Conservation (phyloP, 805 yeast genomes). For the Nakazawaea molendinolei region DNA sequence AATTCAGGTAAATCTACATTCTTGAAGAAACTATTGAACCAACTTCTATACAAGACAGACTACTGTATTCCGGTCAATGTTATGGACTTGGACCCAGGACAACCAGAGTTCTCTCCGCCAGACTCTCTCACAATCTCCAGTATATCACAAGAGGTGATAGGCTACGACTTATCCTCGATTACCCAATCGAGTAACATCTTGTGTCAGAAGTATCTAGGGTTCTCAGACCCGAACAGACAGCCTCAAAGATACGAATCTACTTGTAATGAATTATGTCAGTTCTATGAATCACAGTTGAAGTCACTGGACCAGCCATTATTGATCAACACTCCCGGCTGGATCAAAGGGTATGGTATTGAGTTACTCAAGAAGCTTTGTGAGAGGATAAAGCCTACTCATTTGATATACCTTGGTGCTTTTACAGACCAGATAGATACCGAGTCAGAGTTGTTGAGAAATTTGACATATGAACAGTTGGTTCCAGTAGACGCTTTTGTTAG, state of each 20-base stretch:
- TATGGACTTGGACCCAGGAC: slow-evolving; percentile 86
- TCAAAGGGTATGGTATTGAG: slow-evolving; percentile 77
- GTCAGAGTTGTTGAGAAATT: slow-evolving; percentile 23
- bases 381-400: slow-evolving; percentile 43
- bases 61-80: slow-evolving; percentile 32
- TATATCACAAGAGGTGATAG: slow-evolving; percentile 28
- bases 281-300: slow-evolving; percentile 19
- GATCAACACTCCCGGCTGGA: slow-evolving; percentile 87
- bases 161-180: slow-evolving; percentile 24
- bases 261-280: slow-evolving; percentile 23
- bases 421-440: slow-evolving; percentile 25
- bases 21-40: slow-evolving; percentile 46
- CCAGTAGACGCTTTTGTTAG: slow-evolving; percentile 29
- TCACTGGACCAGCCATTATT: slow-evolving; percentile 35
- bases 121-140: slow-evolving; percentile 56
- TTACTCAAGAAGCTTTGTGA: slow-evolving; percentile 44
- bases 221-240: slow-evolving; percentile 57
- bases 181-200: slow-evolving; percentile 15
- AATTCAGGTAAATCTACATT: slow-evolving; percentile 82
- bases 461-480: slow-evolving; percentile 18
- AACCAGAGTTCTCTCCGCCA: slow-evolving; percentile 70
- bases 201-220: slow-evolving; percentile 46
- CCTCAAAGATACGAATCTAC: slow-evolving; percentile 52
- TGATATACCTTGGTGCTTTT: slow-evolving; percentile 46
- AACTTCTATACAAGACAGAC: slow-evolving; percentile 24